Evolutionary conservation across 129 eudicot genomes (phyloP).

Genomic region (Dittrichia graveolens): DNA sequence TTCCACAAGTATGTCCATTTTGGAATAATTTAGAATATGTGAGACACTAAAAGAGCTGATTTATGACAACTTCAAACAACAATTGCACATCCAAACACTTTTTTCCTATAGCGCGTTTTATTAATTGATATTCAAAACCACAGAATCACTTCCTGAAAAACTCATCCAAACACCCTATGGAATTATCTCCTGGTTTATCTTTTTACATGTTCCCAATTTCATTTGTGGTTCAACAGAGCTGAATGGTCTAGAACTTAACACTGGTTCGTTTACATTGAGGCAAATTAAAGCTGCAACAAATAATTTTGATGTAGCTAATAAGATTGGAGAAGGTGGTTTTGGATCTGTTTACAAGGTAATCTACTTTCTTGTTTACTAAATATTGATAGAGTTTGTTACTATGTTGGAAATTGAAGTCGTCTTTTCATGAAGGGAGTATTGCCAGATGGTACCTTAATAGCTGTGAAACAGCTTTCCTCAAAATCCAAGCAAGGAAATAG

Average conservation of each 20-base stretch:
- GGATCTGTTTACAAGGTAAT: slow-evolving; percentile 70
- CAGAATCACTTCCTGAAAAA: too few relatives aligned
- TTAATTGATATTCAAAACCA: too few relatives aligned
- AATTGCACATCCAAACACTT: too few relatives aligned
- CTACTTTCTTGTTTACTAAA: slow-evolving; percentile 1
- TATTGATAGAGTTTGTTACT: neutral
- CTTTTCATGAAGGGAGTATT: slow-evolving; percentile 50
- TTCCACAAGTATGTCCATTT: too few relatives aligned
- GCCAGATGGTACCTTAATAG: slow-evolving; percentile 53
- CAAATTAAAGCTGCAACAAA: slow-evolving; percentile 70
- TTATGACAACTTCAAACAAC: too few relatives aligned
- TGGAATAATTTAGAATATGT: too few relatives aligned
- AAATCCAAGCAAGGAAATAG: slow-evolving; percentile 82
- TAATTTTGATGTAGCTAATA: slow-evolving; percentile 59
- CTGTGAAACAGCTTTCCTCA: slow-evolving; percentile 30
- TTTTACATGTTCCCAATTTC: slow-evolving; percentile 16
- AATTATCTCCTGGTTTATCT: neutral
- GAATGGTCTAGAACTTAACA: slow-evolving; percentile 48
- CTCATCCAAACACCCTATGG: neutral
- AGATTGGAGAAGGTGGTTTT: slow-evolving; percentile 87
- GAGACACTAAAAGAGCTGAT: too few relatives aligned
- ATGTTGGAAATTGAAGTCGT: neutral
- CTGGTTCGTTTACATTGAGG: slow-evolving; percentile 54
- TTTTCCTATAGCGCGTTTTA: too few relatives aligned
- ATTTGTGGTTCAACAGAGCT: slow-evolving; percentile 41